Conservation (phyloP, 495 filamentous ascomycete genomes). For the Cudoniella acicularis region DNA sequence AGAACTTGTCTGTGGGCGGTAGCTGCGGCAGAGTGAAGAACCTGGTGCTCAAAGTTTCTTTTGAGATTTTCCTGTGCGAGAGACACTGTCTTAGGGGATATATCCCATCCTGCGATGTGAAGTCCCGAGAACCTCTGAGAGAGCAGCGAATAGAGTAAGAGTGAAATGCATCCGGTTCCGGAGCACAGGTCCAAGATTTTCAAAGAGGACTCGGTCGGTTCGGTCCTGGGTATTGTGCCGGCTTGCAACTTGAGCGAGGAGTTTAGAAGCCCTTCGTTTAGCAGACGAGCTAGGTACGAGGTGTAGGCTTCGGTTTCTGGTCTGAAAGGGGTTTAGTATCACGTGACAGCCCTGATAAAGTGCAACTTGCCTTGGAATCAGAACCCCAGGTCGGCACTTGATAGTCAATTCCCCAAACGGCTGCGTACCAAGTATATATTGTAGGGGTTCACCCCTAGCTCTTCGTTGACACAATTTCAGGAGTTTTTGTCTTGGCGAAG, state of each 20-base stretch:
- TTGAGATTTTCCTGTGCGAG: constrained; percentile 59
- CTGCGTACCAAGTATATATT: constrained; percentile 86
- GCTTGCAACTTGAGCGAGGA: not conserved
- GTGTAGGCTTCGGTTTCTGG: constrained; percentile 72
- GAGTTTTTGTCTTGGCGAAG: constrained; percentile 27
- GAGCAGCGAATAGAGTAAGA: constrained; percentile 63
- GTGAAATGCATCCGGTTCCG: constrained; percentile 85
- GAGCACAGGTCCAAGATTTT: constrained; percentile 82
- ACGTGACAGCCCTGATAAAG: constrained; percentile 4
- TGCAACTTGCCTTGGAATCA: constrained; percentile 71
- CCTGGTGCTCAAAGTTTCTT: constrained; percentile 38
- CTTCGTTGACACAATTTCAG: constrained; percentile 53
- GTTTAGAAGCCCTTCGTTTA: constrained; percentile 22
- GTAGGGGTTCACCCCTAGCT: constrained; percentile 67
- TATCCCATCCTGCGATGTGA: constrained; percentile 49
- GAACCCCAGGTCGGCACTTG: constrained; percentile 65
- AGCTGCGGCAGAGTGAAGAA: not conserved
- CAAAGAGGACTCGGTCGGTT: constrained; percentile 28
- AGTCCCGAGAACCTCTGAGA: constrained; percentile 16
- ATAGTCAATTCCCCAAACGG: constrained; percentile 84
- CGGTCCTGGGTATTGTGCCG: not conserved
- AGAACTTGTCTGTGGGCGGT: not conserved
- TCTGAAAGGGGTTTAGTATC: constrained; percentile 27
- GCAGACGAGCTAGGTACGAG: constrained; percentile 46
- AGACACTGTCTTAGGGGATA: constrained; percentile 54